Evolutionary conservation across 768 basidiomycete genomes (phyloP).

Genomic region (Tubosaeta brunneosetosa): DNA sequence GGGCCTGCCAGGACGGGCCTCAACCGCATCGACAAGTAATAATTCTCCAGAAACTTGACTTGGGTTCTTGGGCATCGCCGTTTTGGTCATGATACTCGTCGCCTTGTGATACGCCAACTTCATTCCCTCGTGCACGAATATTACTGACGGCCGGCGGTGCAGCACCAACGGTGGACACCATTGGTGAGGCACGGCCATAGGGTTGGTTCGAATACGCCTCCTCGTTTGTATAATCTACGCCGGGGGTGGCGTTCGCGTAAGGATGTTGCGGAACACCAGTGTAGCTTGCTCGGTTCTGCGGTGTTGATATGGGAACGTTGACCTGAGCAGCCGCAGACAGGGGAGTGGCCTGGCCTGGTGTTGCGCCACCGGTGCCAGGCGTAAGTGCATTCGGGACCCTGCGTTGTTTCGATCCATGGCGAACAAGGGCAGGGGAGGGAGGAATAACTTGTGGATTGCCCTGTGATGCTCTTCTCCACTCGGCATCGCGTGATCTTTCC

Average conservation of each 20-base stretch:
- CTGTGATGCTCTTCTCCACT: constrained; percentile 62
- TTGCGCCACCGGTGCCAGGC: constrained; percentile 44
- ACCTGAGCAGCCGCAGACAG: constrained; percentile 71
- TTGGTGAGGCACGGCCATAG: constrained; percentile 79
- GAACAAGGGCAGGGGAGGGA: constrained; percentile 75
- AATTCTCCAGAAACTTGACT: constrained; percentile 58
- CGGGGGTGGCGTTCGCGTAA: constrained; percentile 59
- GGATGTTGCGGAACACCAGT: constrained; percentile 52
- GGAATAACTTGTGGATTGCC: constrained; percentile 53
- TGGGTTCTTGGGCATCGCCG: constrained; percentile 48
- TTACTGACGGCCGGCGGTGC: constrained; percentile 70
- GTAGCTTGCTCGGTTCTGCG: constrained; percentile 45
- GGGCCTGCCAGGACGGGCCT: constrained; percentile 10
- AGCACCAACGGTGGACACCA: constrained; percentile 66
- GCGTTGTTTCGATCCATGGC: constrained; percentile 69
- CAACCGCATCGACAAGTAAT: constrained; percentile 76
- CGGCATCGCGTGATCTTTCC: constrained; percentile 48
- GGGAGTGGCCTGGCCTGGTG: constrained; percentile 60
- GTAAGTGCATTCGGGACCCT: constrained; percentile 57
- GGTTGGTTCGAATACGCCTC: constrained; percentile 56
- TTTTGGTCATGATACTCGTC: constrained; percentile 56
- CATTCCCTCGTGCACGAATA: constrained; percentile 65
- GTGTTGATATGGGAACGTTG: constrained; percentile 60
- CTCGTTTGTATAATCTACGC: constrained; percentile 58
- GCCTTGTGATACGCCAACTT: constrained; percentile 60